These are phyloP conservation scores for Achaetomiella virescens DNA, from an alignment of 495 filamentous ascomycete species.

Conservation along the genomic window DNA sequence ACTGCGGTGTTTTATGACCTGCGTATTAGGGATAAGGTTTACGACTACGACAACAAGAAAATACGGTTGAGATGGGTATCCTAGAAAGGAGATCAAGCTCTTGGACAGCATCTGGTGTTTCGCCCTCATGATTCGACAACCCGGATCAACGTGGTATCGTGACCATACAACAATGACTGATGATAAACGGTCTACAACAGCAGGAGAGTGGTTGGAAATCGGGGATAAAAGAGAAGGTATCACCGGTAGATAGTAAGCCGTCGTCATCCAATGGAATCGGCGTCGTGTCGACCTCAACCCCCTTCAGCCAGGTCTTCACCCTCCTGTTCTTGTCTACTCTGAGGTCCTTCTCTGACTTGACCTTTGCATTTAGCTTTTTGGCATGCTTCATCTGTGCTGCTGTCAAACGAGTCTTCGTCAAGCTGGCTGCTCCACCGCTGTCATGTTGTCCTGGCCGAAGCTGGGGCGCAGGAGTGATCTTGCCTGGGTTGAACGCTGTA, in stretches of 20 bases:
- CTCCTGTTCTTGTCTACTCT: conserved; percentile 19
- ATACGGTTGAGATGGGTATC: no score
- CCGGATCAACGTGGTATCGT: no score
- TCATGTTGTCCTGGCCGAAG: neutral
- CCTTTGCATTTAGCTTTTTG: conserved; percentile 18
- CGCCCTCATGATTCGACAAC: no score
- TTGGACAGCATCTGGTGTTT: no score
- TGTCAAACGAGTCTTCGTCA: neutral
- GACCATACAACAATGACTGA: neutral
- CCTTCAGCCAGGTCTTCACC: conserved; percentile 21
- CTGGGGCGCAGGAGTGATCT: no score
- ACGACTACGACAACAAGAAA: no score
- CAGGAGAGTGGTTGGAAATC: neutral
- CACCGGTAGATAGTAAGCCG: conserved; percentile 19
- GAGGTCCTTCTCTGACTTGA: conserved; percentile 24
- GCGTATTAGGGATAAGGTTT: no score
- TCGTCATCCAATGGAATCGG: conserved; percentile 11
- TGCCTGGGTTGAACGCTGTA: neutral
- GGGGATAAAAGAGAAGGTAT: neutral
- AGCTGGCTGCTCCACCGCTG: neutral
- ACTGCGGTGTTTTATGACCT: no score
- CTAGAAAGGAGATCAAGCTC: no score
- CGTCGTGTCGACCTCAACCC: conserved; percentile 9
- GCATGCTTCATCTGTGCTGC: neutral
- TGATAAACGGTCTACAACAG: neutral